Evolutionary conservation across 192 early-diverging fungal species (phyloP).

Genomic region (Funneliformis geosporum): DNA sequence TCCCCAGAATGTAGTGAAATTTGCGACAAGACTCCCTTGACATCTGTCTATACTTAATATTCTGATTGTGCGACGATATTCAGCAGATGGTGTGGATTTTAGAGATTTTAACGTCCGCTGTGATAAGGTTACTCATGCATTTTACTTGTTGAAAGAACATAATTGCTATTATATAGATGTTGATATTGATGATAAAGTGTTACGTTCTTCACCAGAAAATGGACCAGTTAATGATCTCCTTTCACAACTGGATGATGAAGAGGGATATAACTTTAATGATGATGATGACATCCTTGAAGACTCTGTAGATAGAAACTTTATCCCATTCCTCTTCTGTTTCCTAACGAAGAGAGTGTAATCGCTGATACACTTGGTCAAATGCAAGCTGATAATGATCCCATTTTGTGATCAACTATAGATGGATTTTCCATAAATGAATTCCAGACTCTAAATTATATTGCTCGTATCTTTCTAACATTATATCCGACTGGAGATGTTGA

Average conservation of each 20-base stretch:
- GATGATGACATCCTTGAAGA: neutral
- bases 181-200: neutral
- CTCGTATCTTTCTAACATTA: neutral
- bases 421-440: neutral
- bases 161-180: neutral
- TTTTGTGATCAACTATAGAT: neutral
- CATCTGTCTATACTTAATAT: neutral
- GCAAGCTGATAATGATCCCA: neutral
- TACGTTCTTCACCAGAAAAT: slow-evolving; percentile 4
- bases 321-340: neutral
- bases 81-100: neutral
- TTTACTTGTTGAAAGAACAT: neutral
- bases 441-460: neutral
- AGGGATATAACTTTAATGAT: neutral
- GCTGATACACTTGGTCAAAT: neutral
- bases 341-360: neutral
- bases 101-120: neutral
- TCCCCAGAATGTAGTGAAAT: neutral
- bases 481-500: neutral
- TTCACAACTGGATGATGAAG: neutral
- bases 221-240: neutral
- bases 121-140: neutral
- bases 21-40: neutral
- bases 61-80: neutral
- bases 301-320: neutral